These are phyloP conservation scores for Sordariomycetes sp. DNA, from an alignment of 2,329 filamentous ascomycete genomes.

Conservation along the genomic window DNA sequence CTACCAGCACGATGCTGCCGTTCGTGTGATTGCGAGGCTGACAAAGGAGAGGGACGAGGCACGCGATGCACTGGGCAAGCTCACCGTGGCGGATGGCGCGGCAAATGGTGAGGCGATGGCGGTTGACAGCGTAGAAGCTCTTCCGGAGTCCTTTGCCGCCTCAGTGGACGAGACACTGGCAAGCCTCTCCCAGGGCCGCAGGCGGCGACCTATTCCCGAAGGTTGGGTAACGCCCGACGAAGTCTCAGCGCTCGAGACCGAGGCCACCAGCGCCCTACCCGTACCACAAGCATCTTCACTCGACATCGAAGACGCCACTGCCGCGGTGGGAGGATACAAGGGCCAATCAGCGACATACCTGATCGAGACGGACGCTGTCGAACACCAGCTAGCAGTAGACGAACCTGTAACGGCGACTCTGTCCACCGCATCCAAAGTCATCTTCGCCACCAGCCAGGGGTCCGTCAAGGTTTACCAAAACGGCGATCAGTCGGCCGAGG, in stretches of 20 bases:
- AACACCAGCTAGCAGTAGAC: conserved; percentile 57
- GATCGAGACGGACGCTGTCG: conserved; percentile 54
- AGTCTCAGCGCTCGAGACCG: conserved; percentile 42
- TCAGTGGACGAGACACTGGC: conserved; percentile 75
- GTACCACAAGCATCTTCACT: conserved; percentile 41
- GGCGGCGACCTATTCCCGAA: conserved; percentile 78
- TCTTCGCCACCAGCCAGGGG: conserved; percentile 68
- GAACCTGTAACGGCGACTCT: conserved; percentile 57
- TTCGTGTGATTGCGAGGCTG: conserved; percentile 84
- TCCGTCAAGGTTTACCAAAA: conserved; percentile 71
- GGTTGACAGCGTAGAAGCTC: conserved; percentile 64
- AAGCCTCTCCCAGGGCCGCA: conserved; percentile 75
- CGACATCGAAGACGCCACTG: conserved; percentile 49
- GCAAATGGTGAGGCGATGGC: conserved; percentile 80
- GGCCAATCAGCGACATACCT: conserved; percentile 71
- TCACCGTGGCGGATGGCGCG: conserved; percentile 57
- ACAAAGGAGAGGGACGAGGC: conserved; percentile 91
- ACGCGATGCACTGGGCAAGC: conserved; percentile 75
- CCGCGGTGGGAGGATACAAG: conserved; percentile 65
- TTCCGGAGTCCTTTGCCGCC: conserved; percentile 62
- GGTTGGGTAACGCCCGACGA: conserved; percentile 74
- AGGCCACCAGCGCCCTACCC: conserved; percentile 34
- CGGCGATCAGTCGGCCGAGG: conserved; percentile 57
- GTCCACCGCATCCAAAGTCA: conserved; percentile 59
- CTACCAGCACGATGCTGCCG: conserved; percentile 96